A percentile compares a stretch with the other conserved stretches of the same genome.
Evolutionary conservation across 2,329 filamentous ascomycete species (phyloP).

Genomic region (Fusarium musae): DNA sequence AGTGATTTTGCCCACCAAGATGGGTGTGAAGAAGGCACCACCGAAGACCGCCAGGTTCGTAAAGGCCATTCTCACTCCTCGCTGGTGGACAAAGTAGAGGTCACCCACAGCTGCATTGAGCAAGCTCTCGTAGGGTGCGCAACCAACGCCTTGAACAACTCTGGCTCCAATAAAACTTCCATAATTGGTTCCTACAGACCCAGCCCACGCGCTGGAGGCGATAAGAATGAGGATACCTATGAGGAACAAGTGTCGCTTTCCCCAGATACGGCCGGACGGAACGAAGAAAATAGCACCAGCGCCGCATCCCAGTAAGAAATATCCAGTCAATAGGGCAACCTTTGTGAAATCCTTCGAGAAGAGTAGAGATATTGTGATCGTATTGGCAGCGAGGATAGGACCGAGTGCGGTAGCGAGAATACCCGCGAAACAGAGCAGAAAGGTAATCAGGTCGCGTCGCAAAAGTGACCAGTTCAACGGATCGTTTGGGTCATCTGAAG

Average conservation of each 20-base stretch:
- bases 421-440: slow-evolving; percentile 80
- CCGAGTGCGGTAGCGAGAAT: slow-evolving; percentile 87
- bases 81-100: slow-evolving; percentile 87
- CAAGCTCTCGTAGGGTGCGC: slow-evolving; percentile 89
- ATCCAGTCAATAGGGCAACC: slow-evolving; percentile 85
- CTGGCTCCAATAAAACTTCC: slow-evolving; percentile 79
- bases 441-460: slow-evolving; percentile 83
- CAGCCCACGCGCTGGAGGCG: slow-evolving; percentile 81
- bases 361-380: slow-evolving; percentile 76
- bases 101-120: slow-evolving; percentile 92
- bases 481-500: slow-evolving; percentile 90
- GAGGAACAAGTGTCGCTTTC: slow-evolving; percentile 89
- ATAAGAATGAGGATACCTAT: slow-evolving; percentile 80
- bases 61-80: slow-evolving; percentile 88
- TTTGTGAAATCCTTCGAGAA: slow-evolving; percentile 76
- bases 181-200: slow-evolving; percentile 74
- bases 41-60: slow-evolving; percentile 68
- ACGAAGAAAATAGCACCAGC: slow-evolving; percentile 87
- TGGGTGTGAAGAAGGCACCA: slow-evolving; percentile 76
- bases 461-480: slow-evolving; percentile 87
- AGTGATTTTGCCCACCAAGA: slow-evolving; percentile 90
- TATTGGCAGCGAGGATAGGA: slow-evolving; percentile 89
- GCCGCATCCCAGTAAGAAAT: slow-evolving; percentile 85
- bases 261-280: slow-evolving; percentile 88
- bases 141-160: slow-evolving; percentile 85